Percentiles rank a stretch among this genome's conserved stretches.
phyloP scores from a whole-genome alignment of 2,329 filamentous ascomycete species.

The Ophiocordyceps camponoti-saundersi region DNA sequence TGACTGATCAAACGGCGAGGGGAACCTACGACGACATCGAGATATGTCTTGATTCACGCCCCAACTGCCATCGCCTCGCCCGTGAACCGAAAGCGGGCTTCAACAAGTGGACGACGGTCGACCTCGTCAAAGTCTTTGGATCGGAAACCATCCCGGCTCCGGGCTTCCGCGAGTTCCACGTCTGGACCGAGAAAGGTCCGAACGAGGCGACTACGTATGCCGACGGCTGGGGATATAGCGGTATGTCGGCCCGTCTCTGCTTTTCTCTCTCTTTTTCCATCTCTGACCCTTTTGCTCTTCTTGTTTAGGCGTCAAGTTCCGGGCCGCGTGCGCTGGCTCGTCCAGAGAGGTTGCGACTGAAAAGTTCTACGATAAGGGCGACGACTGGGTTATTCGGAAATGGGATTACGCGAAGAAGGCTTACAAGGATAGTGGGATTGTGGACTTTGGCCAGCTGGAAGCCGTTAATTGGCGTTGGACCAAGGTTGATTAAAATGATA shows the following conservation, averaged over 20 bases:
- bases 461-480: not conserved
- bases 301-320: not conserved
- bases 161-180: not conserved
- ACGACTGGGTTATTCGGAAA: not conserved
- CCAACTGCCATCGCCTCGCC: not conserved
- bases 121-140: not conserved
- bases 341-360: not conserved
- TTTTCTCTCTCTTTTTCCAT: no score
- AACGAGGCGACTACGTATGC: not conserved
- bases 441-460: not conserved
- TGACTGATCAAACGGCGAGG: no score
- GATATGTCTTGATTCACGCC: not conserved
- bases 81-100: not conserved
- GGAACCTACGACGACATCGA: not conserved
- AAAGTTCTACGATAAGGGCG: not conserved
- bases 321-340: not conserved
- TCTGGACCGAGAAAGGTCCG: not conserved
- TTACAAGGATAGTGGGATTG: no score
- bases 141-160: not conserved
- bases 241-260: not conserved
- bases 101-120: not conserved
- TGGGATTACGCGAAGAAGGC: not conserved
- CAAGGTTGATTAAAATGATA: no score
- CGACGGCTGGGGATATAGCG: not conserved
- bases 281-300: no score